These are phyloP conservation scores for Fusarium robinianum DNA, from an alignment of 2,329 filamentous ascomycete species.

Conservation along the genomic window DNA sequence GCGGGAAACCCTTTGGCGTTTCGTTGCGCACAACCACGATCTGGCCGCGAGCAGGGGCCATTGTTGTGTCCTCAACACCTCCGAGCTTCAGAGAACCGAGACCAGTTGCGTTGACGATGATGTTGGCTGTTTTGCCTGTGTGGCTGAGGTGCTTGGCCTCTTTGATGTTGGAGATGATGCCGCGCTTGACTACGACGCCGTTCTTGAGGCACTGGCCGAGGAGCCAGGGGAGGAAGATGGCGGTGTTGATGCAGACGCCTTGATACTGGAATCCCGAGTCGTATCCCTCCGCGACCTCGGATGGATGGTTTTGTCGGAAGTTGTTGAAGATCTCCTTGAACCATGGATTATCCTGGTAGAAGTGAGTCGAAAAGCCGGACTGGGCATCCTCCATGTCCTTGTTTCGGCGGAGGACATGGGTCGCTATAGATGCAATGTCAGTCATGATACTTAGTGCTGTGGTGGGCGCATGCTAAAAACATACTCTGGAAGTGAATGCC, in stretches of 20 bases:
- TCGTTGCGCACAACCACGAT: constrained; percentile 78
- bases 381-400: constrained; percentile 58
- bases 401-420: constrained; percentile 54
- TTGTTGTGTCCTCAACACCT: constrained; percentile 66
- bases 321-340: constrained; percentile 71
- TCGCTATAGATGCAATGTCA: constrained; percentile 41
- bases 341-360: constrained; percentile 67
- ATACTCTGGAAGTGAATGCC: constrained; percentile 76
- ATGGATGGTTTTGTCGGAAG: constrained; percentile 62
- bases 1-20: constrained; percentile 52
- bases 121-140: constrained; percentile 56
- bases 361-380: constrained; percentile 58
- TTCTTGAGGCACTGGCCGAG: constrained; percentile 67
- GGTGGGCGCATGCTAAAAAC: constrained; percentile 5
- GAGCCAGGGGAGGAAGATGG: constrained; percentile 73
- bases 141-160: constrained; percentile 63
- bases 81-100: constrained; percentile 67
- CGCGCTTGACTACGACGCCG: constrained; percentile 60
- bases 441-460: background rate
- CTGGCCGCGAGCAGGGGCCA: constrained; percentile 71
- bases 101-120: constrained; percentile 74
- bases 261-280: constrained; percentile 76
- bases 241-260: constrained; percentile 73
- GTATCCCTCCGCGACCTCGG: constrained; percentile 63
- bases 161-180: constrained; percentile 59